Evolutionary conservation across 1,284 basidiomycete species (phyloP).

Genomic region (Rhodotorula sp.): DNA sequence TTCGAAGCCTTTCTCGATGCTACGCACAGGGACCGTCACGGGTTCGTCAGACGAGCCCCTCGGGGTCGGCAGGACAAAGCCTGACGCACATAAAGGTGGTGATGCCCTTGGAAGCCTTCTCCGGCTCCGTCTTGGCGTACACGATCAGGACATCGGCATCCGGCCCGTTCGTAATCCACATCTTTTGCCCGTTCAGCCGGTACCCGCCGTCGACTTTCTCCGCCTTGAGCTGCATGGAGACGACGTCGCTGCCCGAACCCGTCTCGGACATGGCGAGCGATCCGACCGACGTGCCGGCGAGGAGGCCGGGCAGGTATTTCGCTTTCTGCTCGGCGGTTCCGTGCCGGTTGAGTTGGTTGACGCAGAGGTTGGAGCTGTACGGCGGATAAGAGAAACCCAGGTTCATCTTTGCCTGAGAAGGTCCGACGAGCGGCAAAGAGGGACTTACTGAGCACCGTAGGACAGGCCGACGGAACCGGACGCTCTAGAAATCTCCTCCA

Average conservation of each 20-base stretch:
- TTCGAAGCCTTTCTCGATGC: constrained; percentile 68
- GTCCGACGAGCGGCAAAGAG: neutral
- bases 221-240: constrained; percentile 81
- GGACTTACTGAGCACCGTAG: constrained; percentile 76
- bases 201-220: constrained; percentile 72
- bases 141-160: constrained; percentile 84
- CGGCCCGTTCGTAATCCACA: constrained; percentile 89
- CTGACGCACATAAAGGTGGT: constrained; percentile 70
- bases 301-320: constrained; percentile 81
- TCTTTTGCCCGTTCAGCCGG: constrained; percentile 58
- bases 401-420: neutral
- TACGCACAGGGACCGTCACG: neutral
- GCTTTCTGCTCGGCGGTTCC: constrained; percentile 80
- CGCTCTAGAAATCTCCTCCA: constrained; percentile 80
- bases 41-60: neutral
- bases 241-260: constrained; percentile 67
- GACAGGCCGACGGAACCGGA: constrained; percentile 87
- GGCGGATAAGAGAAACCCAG: too few species aligned
- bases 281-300: constrained; percentile 78
- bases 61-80: neutral
- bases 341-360: constrained; percentile 70
- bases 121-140: constrained; percentile 83
- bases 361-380: constrained; percentile 69
- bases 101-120: constrained; percentile 75
- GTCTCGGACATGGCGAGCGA: constrained; percentile 92